phyloP scores from a whole-genome alignment of 768 basidiomycete species.

The Suillus subluteus region DNA sequence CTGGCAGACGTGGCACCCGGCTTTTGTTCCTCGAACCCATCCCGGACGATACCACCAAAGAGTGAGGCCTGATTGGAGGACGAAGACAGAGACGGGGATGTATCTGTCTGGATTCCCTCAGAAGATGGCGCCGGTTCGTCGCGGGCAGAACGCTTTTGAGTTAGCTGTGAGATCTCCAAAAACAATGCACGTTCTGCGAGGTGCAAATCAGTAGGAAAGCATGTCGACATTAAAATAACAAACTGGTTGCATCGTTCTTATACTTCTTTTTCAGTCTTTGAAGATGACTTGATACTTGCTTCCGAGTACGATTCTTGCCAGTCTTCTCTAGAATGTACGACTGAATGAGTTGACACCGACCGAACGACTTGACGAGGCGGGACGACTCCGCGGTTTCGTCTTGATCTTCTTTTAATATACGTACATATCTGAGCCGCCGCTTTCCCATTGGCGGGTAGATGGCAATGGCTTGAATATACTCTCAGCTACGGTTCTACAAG shows the following conservation, averaged over 20 bases:
- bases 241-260: constrained; percentile 36
- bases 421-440: constrained; percentile 38
- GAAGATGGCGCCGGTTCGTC: constrained; percentile 8
- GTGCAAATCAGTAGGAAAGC: constrained; percentile 4
- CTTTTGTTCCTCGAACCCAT: constrained; percentile 2
- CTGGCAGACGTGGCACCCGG: no score
- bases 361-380: constrained; percentile 33
- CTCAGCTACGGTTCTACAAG: constrained; percentile 12
- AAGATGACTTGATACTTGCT: constrained; percentile 44
- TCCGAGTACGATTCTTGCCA: constrained; percentile 41
- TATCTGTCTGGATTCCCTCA: constrained; percentile 14
- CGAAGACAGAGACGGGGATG: constrained; percentile 10
- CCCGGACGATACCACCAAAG: constrained; percentile 10
- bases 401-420: constrained; percentile 22
- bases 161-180: constrained; percentile 24
- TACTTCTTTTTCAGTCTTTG: constrained; percentile 41
- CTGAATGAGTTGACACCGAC: constrained; percentile 44
- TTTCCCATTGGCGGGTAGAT: constrained; percentile 41
- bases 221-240: constrained; percentile 17
- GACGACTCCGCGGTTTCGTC: constrained; percentile 16
- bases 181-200: constrained; percentile 29
- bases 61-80: constrained; percentile 10
- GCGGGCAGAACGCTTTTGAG: constrained; percentile 14
- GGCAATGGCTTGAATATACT: constrained; percentile 26
- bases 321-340: constrained; percentile 42